Conservation (phyloP, 2,329 filamentous ascomycete species). For the Xylaria sp. region DNA sequence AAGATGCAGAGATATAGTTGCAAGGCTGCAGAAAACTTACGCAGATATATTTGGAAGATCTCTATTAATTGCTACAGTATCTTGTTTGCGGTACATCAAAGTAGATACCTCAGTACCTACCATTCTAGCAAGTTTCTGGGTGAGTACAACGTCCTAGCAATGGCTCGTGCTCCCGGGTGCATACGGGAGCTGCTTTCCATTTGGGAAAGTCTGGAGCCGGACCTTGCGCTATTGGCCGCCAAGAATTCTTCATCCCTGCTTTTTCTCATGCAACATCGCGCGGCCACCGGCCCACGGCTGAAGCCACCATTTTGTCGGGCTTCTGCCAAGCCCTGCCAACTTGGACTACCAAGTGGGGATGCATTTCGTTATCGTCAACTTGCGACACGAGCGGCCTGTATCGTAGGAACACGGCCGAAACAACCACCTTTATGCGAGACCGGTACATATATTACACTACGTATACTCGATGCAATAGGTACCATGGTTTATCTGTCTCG, state of each 20-base stretch:
- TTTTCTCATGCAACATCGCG: slow-evolving; percentile 24
- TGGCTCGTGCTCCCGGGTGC: slow-evolving; percentile 25
- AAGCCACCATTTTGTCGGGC: slow-evolving; percentile 32
- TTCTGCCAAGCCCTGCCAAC: slow-evolving; percentile 37
- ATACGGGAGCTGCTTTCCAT: slow-evolving; percentile 26
- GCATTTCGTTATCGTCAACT: slow-evolving; percentile 29
- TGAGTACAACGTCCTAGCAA: background rate
- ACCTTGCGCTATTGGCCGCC: slow-evolving; percentile 28
- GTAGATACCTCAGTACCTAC: no score
- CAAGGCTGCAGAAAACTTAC: no score
- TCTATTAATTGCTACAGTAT: no score
- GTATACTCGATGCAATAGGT: background rate
- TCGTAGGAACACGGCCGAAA: slow-evolving; percentile 16
- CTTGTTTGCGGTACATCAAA: no score
- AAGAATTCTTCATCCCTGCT: slow-evolving; percentile 23
- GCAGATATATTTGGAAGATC: no score
- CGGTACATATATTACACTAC: background rate
- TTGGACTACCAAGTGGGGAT: slow-evolving; percentile 7
- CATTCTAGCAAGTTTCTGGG: no score
- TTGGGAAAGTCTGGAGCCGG: slow-evolving; percentile 22
- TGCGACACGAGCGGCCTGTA: slow-evolving; percentile 25
- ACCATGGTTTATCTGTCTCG: background rate
- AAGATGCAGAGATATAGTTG: no score
- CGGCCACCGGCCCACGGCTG: slow-evolving; percentile 27
- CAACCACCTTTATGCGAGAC: slow-evolving; percentile 23